Evolutionary conservation across 2,329 filamentous ascomycete species (phyloP), one percentile per base, ranked within the genome.

Genomic region (Cladosporium cucumerinum): DNA sequence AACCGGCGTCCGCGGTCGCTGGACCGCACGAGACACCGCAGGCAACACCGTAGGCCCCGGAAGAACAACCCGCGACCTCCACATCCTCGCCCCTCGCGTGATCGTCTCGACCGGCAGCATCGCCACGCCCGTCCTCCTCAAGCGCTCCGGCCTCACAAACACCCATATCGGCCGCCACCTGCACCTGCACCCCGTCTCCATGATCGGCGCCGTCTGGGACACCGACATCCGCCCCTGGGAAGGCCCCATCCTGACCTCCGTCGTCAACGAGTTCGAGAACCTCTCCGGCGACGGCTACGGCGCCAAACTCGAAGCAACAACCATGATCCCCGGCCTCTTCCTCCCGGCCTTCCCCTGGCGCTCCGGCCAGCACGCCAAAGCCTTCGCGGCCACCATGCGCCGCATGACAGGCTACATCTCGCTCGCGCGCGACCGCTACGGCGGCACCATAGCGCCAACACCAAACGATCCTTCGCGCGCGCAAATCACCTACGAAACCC

Each of bases 281-380:
- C 82, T 93, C 0, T 92, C 97, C 74, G 86, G 86, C 6, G 82
- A 87, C 49, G 92, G 92, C 65, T 92, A 97, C 71, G 94, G 94
- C 46, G 83, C 84, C 57, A 96, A 96, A 76, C 81, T 97, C 30
- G 93, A 97, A 80, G 82, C 87, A 11, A 86, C 86, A 1, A 85
- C 85, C 71, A 93, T 95, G 89, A 72, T 92, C 72, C 92, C 93
- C 0, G 85, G 87, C 21, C 75, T 87, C 2, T 83, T 86, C 70
- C 79, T 93, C 16, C 80, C 87, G 5, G 79, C 84, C 60, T 80
- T 91, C 61, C 84, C 88, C 16, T 96, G 90, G 88, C 79, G 76
- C n/a, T 80, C 81, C 63, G 90, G 87, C 0, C 74, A 92, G 12
- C 85, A 91, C 52, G 91, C 84, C 75, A 97, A 96, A 78, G 79